Conservation (phyloP, 176 grass and related monocot genomes). For the Lolium rigidum region DNA sequence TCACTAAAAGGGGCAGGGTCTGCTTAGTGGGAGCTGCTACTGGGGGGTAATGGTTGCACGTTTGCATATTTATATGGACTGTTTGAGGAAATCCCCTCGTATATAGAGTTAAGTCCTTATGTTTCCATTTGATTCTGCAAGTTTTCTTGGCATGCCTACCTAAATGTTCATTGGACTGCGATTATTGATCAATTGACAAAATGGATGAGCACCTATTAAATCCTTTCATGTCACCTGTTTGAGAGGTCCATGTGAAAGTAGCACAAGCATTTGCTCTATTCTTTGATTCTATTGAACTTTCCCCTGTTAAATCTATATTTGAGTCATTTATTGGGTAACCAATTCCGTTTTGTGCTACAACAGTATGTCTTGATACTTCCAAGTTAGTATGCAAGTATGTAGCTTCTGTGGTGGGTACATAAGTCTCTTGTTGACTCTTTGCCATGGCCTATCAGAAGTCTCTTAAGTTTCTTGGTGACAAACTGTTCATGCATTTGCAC, state of each 20-base stretch:
- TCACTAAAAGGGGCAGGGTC: background rate
- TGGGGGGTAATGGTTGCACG: background rate
- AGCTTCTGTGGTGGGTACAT: background rate
- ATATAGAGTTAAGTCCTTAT: background rate
- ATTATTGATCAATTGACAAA: conserved; percentile 1
- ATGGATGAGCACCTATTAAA: conserved; percentile 38
- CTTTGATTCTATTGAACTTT: background rate
- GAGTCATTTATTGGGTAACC: conserved; percentile 14
- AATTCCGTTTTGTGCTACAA: background rate
- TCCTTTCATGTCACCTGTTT: conserved; percentile 20
- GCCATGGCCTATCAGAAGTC: too few species aligned
- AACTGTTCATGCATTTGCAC: conserved; percentile 3
- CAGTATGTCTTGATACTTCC: conserved; percentile 4
- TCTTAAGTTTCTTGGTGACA: too few species aligned
- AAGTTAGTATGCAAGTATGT: background rate
- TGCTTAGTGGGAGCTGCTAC: background rate
- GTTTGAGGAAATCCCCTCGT: conserved; percentile 14
- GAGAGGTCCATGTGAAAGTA: conserved; percentile 12
- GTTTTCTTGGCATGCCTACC: conserved; percentile 19
- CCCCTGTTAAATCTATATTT: background rate
- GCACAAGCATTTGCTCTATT: background rate
- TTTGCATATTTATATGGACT: too few species aligned
- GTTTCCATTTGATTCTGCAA: background rate
- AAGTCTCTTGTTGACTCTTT: background rate
- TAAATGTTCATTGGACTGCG: background rate